phyloP scores from a whole-genome alignment of 306 rosid species.

The Senna tora region DNA sequence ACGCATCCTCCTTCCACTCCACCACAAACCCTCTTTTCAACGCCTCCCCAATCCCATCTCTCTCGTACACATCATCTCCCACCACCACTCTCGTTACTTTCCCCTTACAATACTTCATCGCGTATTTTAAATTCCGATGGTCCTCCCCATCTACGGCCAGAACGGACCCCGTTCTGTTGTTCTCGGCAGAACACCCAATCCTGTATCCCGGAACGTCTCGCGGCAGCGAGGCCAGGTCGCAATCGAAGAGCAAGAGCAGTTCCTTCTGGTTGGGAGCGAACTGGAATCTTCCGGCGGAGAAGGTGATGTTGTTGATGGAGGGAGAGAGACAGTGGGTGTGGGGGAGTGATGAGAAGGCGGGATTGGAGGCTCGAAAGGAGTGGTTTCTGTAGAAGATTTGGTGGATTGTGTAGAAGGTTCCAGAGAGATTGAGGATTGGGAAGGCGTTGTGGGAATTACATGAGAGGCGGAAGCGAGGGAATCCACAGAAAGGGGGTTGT shows the following conservation, averaged over 20 bases:
- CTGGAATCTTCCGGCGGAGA: not conserved
- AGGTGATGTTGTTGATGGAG: conserved; percentile 7
- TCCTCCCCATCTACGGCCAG: conserved; percentile 14
- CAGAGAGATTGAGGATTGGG: conserved; percentile 28
- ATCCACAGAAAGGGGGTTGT: conserved; percentile 38
- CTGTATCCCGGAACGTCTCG: not conserved
- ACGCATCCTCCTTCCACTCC: conserved; percentile 43
- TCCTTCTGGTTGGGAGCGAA: conserved; percentile 5
- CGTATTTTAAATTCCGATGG: not conserved
- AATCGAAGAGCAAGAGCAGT: conserved; percentile 28
- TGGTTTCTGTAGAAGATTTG: conserved; percentile 39
- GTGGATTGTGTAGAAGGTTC: conserved; percentile 23
- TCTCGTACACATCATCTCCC: not conserved
- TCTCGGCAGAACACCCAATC: conserved; percentile 28
- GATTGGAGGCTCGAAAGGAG: conserved; percentile 35
- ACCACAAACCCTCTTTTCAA: conserved; percentile 47
- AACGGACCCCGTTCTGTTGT: conserved; percentile 16
- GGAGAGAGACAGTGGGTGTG: conserved; percentile 1
- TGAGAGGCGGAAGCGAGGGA: conserved; percentile 37
- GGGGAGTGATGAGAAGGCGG: conserved; percentile 7
- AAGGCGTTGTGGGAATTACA: conserved; percentile 29
- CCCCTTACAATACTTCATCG: conserved; percentile 8
- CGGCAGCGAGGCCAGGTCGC: conserved; percentile 3
- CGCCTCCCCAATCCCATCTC: conserved; percentile 44
- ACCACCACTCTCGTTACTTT: not conserved